Base-by-base conservation (phyloP, 345 rosid species). In the Eutrema heterophyllum region DNA sequence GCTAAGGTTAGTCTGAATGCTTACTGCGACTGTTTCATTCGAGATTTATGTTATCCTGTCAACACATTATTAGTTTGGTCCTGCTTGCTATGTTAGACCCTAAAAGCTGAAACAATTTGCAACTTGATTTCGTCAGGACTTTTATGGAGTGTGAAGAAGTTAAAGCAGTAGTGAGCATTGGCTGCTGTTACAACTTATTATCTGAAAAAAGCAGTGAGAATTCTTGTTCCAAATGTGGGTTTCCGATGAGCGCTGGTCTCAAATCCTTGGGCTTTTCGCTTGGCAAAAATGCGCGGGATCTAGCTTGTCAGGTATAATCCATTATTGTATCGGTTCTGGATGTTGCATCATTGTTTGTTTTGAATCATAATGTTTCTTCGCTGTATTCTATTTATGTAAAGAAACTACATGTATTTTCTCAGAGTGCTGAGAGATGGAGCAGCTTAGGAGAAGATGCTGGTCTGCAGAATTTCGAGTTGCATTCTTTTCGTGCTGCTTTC, bases 381-480 rank as follows among this genome's bases (percentile, higher is more conserved):
- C 45, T 9, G 53, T 39, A 15, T 18, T 56, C 24, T 56, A 30
- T 4, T 3, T 58, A 32, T 11, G 2, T 44, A 16, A 67, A 67
- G 35, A 18, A 40, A 27, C 9, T 27, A 27, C 18, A 43, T 38
- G 33, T 36, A 39, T 56, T 78, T 73, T 57, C 63, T 66, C 72
- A 89, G 98, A 94, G 96, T 86, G 96, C 98, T 54, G 97, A 89
- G 63, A 91, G 97, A 82, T 91, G 96, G 98, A 85, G 82, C 46
- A 79, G 79, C 71, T 86, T 94, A 14, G 84, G 82, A 61, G 83
- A 81, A 68, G 91, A 88, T 78, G 91, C 83, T 38, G 96, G 95
- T 63, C 79, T 85, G 74, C 90, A 86, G 73, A 91, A 94, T 82
- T 94, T 91, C 78, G 87, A 89, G 88, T 58, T 91, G 84, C 97